These are phyloP conservation scores for Vitis rotundifolia DNA, from an alignment of 164 flowering plant species.

Conservation along the genomic window DNA sequence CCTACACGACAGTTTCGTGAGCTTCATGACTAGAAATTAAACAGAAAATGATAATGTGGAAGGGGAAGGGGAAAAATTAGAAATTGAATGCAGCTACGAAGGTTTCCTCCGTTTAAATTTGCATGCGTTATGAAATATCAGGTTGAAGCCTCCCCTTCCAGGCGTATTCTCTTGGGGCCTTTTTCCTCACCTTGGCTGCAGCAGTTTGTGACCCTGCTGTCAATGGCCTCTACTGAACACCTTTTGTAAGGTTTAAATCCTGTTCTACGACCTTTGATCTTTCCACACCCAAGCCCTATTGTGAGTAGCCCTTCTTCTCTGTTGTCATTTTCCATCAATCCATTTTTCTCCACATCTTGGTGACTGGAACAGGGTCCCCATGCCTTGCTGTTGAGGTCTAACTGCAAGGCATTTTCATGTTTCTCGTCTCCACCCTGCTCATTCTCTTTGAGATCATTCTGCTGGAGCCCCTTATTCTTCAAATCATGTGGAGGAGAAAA, in stretches of 20 bases:
- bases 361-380: conserved; percentile 24
- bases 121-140: conserved; percentile 33
- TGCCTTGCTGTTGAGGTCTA: conserved; percentile 49
- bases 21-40: conserved; percentile 22
- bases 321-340: conserved; percentile 4
- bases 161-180: conserved; percentile 67
- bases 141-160: conserved; percentile 62
- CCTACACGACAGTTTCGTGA: conserved; percentile 42
- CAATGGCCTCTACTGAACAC: conserved; percentile 80
- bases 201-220: conserved; percentile 33
- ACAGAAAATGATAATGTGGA: conserved; percentile 11
- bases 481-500: conserved; percentile 64
- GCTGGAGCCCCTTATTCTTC: conserved; percentile 27
- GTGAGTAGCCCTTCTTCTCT: conserved; percentile 35
- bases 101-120: conserved; percentile 22
- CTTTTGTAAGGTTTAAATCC: conserved; percentile 98
- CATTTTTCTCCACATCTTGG: conserved; percentile 22
- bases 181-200: conserved; percentile 57
- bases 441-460: conserved; percentile 18
- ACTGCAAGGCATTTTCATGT: conserved; percentile 20
- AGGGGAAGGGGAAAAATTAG: conserved; percentile 4
- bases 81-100: conserved; percentile 28
- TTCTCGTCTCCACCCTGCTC: conserved; percentile 24
- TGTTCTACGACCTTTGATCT: conserved; percentile 53
- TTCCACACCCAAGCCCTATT: conserved; percentile 50